Percentiles rank a stretch among this genome's conserved stretches.
Conservation (phyloP, 1,284 basidiomycete genomes). For the Pseudozyma sp. region DNA sequence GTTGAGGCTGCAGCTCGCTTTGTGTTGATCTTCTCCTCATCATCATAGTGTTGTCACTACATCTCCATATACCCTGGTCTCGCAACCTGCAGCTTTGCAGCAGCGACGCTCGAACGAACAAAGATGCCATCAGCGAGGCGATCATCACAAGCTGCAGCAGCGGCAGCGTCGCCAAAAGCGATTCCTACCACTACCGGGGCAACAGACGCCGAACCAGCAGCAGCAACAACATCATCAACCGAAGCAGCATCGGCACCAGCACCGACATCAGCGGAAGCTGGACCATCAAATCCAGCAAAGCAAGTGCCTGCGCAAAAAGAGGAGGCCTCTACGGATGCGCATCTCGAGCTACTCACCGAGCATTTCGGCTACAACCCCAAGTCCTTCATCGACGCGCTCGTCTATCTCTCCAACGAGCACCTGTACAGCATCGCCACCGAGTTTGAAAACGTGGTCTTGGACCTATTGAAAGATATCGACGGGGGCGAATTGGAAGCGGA, state of each 20-base stretch:
- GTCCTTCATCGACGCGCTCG: conserved; percentile 64
- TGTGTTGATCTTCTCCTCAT: conserved; percentile 27
- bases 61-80: conserved; percentile 1
- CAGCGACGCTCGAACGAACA: background rate
- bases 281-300: conserved; percentile 10
- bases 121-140: conserved; percentile 29
- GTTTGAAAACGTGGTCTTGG: conserved; percentile 54
- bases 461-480: conserved; percentile 31
- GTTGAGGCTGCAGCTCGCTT: background rate
- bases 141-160: conserved; percentile 16
- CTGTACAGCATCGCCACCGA: conserved; percentile 59
- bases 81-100: background rate
- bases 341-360: conserved; percentile 64
- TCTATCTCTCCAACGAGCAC: conserved; percentile 64
- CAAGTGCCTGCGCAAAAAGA: conserved; percentile 16
- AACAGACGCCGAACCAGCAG: background rate
- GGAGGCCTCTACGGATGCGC: conserved; percentile 51
- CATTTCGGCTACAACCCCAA: conserved; percentile 66
- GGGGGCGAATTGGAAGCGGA: conserved; percentile 59
- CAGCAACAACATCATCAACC: conserved; percentile 2
- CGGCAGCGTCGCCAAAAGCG: conserved; percentile 5
- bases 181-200: conserved; percentile 1
- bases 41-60: conserved; percentile 2
- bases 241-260: conserved; percentile 2
- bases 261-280: conserved; percentile 20